These are phyloP conservation scores for Oenanthe sinensis DNA, from an alignment of 129 eudicot species.

Conservation along the genomic window DNA sequence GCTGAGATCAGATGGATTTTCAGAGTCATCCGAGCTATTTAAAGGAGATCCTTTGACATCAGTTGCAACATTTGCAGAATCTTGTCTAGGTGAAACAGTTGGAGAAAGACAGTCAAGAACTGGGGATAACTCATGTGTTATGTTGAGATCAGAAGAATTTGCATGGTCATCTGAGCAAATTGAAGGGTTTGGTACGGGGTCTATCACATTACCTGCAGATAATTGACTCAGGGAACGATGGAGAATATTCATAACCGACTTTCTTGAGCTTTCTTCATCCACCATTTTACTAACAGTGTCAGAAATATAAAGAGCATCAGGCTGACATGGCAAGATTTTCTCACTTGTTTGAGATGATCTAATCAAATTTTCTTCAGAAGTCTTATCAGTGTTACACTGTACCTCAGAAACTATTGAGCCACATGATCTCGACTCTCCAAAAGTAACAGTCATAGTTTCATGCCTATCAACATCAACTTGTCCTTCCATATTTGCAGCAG, in stretches of 20 bases:
- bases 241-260: conserved; percentile 6
- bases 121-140: conserved; percentile 37
- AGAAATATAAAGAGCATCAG: conserved; percentile 12
- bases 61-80: conserved; percentile 14
- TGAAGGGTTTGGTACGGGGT: neutral
- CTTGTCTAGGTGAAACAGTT: conserved; percentile 21
- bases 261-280: conserved; percentile 14
- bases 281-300: conserved; percentile 3
- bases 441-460: conserved; percentile 11
- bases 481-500: conserved; percentile 52
- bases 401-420: conserved; percentile 1
- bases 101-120: conserved; percentile 53
- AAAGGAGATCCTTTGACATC: conserved; percentile 21
- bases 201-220: neutral
- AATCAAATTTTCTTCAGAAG: conserved; percentile 1
- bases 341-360: conserved; percentile 11
- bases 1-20: conserved; percentile 21
- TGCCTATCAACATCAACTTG: conserved; percentile 31
- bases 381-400: neutral
- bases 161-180: neutral
- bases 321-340: conserved; percentile 15
- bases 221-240: conserved; percentile 5
- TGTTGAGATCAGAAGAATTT: conserved; percentile 20
- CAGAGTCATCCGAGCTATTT: conserved; percentile 26
- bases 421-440: conserved; percentile 6